Conservation (phyloP, 1,284 basidiomycete genomes). For the Pseudozyma sp. region DNA sequence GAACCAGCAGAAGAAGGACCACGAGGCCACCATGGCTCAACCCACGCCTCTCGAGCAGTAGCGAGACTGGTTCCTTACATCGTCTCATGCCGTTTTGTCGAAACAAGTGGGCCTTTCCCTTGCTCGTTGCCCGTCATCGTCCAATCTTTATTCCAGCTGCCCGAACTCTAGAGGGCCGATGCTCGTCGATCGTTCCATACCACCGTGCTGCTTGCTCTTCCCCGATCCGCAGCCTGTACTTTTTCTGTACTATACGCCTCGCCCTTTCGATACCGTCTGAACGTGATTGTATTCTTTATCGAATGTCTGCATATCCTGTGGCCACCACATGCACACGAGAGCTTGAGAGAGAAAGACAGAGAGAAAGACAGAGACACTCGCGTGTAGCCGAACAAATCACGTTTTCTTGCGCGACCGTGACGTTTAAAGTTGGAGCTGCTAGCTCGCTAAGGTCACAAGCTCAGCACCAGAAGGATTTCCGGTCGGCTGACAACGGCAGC, state of each 20-base stretch:
- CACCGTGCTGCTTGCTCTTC: neutral
- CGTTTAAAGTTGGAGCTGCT: too few species aligned
- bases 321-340: too few species aligned
- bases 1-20: slow-evolving; percentile 57
- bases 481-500: too few species aligned
- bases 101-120: too few species aligned
- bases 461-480: too few species aligned
- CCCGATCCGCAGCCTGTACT: slow-evolving; percentile 4
- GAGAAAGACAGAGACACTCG: too few species aligned
- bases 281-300: slow-evolving; percentile 8
- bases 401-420: too few species aligned
- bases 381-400: too few species aligned
- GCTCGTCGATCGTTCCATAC: too few species aligned
- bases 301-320: neutral
- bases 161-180: slow-evolving; percentile 14
- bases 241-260: slow-evolving; percentile 14
- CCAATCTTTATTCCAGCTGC: neutral
- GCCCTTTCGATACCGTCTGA: slow-evolving; percentile 19
- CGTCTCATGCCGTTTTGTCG: too few species aligned
- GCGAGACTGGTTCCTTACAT: neutral
- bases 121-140: neutral
- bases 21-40: slow-evolving; percentile 41
- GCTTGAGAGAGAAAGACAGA: too few species aligned
- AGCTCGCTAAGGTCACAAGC: too few species aligned
- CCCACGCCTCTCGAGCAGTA: slow-evolving; percentile 27